Conservation (phyloP, 805 yeast genomes). For the Sugiyamaella mastotermitis region DNA sequence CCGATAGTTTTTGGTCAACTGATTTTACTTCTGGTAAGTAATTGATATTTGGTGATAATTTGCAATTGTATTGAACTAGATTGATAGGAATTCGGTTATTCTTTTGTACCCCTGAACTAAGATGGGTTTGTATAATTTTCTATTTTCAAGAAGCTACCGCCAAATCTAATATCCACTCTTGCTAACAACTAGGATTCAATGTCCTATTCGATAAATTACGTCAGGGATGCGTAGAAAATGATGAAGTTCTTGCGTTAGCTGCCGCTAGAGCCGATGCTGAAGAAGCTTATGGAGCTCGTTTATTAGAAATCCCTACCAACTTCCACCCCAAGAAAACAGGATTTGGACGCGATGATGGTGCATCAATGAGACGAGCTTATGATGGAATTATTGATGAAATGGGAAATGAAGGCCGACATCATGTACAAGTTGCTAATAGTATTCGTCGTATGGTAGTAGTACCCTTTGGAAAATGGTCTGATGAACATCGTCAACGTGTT, state of each 20-base stretch:
- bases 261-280: constrained; percentile 70
- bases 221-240: constrained; percentile 63
- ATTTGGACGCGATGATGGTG: constrained; percentile 53
- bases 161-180: constrained; percentile 13
- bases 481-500: constrained; percentile 62
- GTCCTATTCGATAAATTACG: constrained; percentile 32
- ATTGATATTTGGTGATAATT: too few species aligned
- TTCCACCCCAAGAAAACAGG: constrained; percentile 37
- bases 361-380: constrained; percentile 58
- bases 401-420: constrained; percentile 52
- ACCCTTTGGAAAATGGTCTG: constrained; percentile 73
- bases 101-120: too few species aligned
- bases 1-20: constrained; percentile 71
- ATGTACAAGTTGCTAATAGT: constrained; percentile 54
- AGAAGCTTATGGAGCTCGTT: constrained; percentile 52
- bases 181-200: too few species aligned
- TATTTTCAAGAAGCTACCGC: background rate
- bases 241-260: constrained; percentile 59
- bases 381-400: constrained; percentile 51
- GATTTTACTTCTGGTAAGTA: constrained; percentile 59
- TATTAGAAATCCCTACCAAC: constrained; percentile 36
- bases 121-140: background rate
- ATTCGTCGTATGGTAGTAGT: constrained; percentile 54
- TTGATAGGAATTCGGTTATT: constrained; percentile 9
- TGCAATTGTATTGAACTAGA: too few species aligned